Evolutionary conservation across 2,329 filamentous ascomycete species (phyloP).

Genomic region (Pseudogymnoascus destructans): DNA sequence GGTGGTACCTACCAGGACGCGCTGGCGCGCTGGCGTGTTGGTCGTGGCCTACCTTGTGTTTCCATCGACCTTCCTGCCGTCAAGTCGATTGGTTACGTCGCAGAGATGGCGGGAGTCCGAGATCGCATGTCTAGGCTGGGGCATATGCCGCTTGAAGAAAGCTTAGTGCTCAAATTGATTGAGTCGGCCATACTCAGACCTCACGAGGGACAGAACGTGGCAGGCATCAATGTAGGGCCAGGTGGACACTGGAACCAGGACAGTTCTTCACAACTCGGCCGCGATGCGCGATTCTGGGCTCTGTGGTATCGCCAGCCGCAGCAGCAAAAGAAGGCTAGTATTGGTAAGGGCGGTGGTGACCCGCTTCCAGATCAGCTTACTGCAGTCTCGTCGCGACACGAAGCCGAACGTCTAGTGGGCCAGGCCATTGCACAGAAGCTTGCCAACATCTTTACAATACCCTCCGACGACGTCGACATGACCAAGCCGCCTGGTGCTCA

Average conservation of each 20-base stretch:
- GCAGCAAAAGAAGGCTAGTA: too few species aligned
- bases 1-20: constrained; percentile 12
- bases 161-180: constrained; percentile 6
- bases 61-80: constrained; percentile 17
- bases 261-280: too few species aligned
- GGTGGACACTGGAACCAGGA: neutral
- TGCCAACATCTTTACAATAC: neutral
- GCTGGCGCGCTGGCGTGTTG: neutral
- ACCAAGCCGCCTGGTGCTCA: neutral
- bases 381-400: neutral
- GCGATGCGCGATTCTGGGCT: neutral
- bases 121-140: constrained; percentile 9
- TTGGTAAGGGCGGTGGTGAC: too few species aligned
- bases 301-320: too few species aligned
- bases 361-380: too few species aligned
- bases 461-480: neutral
- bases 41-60: constrained; percentile 12
- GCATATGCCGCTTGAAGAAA: constrained; percentile 16
- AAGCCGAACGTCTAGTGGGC: neutral
- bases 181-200: neutral
- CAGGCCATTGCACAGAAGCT: neutral
- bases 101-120: constrained; percentile 12
- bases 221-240: neutral
- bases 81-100: constrained; percentile 6
- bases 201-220: neutral